A percentile compares a stretch with the other conserved stretches of the same genome.
Evolutionary conservation across 345 rosid species (phyloP).

Genomic region (Eucalyptus sp.): DNA sequence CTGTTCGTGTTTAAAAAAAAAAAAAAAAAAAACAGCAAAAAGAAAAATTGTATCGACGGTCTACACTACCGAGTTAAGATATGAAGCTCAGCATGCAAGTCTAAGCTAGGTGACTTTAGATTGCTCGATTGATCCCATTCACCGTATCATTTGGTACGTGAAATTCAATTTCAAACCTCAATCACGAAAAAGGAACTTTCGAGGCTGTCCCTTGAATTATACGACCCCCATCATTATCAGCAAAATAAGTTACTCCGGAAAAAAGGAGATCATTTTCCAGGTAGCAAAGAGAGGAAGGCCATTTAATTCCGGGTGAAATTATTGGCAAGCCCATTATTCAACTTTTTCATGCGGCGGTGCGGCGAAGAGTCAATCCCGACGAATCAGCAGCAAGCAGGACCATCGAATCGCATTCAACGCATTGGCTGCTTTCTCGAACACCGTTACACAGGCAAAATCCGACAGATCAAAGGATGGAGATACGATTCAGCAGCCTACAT

Average conservation of each 20-base stretch:
- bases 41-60: fast-evolving
- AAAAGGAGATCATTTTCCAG: background rate
- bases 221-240: background rate
- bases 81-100: no score
- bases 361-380: background rate
- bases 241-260: background rate
- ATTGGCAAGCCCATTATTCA: background rate
- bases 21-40: no score
- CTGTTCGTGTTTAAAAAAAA: background rate
- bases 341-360: background rate
- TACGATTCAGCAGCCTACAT: background rate
- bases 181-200: background rate
- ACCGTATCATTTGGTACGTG: background rate
- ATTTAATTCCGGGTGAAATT: background rate
- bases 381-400: background rate
- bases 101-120: background rate
- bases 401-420: background rate
- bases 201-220: background rate
- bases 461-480: background rate
- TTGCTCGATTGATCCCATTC: background rate
- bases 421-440: background rate
- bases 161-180: background rate
- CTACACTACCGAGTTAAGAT: background rate
- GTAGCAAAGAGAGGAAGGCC: background rate
- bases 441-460: background rate